Evolutionary conservation across 306 rosid species (phyloP), one percentile per base, ranked within the genome.

Genomic region (Lathyrus aphaca): DNA sequence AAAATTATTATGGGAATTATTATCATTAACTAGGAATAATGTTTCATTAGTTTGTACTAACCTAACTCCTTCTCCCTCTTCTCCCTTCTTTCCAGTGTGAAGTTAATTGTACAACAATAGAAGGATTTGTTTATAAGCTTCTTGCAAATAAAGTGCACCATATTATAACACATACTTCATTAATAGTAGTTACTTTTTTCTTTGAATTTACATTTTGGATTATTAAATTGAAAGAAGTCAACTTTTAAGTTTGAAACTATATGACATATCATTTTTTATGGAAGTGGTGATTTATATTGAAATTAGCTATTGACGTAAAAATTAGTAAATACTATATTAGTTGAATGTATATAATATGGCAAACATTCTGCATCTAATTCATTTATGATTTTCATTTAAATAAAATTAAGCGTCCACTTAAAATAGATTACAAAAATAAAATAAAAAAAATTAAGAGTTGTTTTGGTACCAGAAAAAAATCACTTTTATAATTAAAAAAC

Each of bases 1-100:
- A 70, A 25, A 80, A 76, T 67, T 75, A 77, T 21, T 80, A 77
- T 17, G 88, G 81, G 21, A n/a, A 54, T 15, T 81, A 69, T 25
- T 23, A 60, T 37, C 64, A 27, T 38, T 77, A 51, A 81, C 1
- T 68, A 75, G 75, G 30, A 40, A 54, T 5, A 6, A 0, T 0
- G 17, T 53, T 15, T 42, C 14, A 27, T 11, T 59, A 71, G 74
- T 67, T 67, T 49, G 65, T 30, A 76, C 14, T 74, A 11, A 15
- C 53, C n/a, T 8, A 10, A 43, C 59, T 8, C 5, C 3, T 13
- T 50, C 27, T 19, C 32, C 59, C 59, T 53, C 59, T 5, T 2
- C 9, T 25, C 44, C 64, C 15, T 29, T 46, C 12, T 19, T 37
- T 39, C 2, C n/a, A 19, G 10, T 19, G 35, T 76, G 65, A 42